These are phyloP conservation scores for Brachypodium distachyon DNA, from an alignment of 202 grass and related monocot species.

Conservation along the genomic window DNA sequence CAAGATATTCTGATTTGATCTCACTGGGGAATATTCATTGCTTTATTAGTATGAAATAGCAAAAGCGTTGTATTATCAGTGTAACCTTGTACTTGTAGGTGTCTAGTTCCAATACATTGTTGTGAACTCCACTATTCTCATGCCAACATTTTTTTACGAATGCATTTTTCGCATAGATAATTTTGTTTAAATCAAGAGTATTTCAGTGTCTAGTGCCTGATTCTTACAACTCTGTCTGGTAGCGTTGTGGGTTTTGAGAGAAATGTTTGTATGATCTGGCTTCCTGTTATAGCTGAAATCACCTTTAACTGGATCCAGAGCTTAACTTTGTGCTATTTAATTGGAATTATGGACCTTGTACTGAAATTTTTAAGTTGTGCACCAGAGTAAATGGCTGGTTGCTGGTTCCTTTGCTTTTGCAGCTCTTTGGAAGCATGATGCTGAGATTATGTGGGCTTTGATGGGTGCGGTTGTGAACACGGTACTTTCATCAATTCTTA, in stretches of 20 bases:
- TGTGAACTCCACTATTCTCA: not conserved
- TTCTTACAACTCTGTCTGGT: not conserved
- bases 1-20: conserved; percentile 2
- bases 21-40: not conserved
- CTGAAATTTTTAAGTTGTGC: conserved; percentile 12
- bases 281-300: not conserved
- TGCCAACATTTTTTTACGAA: not conserved
- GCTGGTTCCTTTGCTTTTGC: conserved; percentile 37
- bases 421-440: conserved; percentile 67
- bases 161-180: not conserved
- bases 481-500: conserved; percentile 45
- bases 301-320: not conserved
- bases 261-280: not conserved
- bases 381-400: conserved; percentile 88
- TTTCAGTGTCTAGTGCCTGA: not conserved
- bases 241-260: not conserved
- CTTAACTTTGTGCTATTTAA: not conserved
- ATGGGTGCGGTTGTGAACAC: conserved; percentile 51
- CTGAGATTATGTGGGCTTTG: conserved; percentile 57
- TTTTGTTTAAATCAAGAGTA: not conserved
- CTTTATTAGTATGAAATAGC: not conserved
- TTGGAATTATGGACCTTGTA: not conserved
- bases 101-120: not conserved
- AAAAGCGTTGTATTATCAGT: too few relatives aligned
- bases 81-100: too few relatives aligned